Evolutionary conservation across 371 early-diverging fungal genomes (phyloP).

Genomic region (Mucor piriformis): DNA sequence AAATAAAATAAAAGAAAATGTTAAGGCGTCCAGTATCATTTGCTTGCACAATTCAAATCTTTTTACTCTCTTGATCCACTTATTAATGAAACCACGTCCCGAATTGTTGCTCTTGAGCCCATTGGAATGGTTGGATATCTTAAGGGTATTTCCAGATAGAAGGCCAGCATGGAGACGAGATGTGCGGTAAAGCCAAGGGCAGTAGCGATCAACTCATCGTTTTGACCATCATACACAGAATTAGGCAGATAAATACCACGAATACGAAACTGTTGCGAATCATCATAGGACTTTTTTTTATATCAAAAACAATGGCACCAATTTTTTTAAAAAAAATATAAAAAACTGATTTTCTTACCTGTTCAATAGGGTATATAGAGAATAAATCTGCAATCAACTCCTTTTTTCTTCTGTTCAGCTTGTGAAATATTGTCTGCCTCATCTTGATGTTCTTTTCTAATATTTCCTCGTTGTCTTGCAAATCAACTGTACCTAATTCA

Average conservation of each 20-base stretch:
- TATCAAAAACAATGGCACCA: slow-evolving; percentile 33
- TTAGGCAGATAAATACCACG: slow-evolving; percentile 72
- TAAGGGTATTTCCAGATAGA: slow-evolving; percentile 72
- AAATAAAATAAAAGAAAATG: not conserved
- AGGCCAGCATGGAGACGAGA: slow-evolving; percentile 71
- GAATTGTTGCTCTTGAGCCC: slow-evolving; percentile 76
- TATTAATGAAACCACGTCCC: slow-evolving; percentile 67
- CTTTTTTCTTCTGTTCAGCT: slow-evolving; percentile 51
- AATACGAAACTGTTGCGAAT: slow-evolving; percentile 59
- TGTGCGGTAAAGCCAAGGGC: slow-evolving; percentile 79
- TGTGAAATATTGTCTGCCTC: slow-evolving; percentile 41
- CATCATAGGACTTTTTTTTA: slow-evolving; percentile 52
- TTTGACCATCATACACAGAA: slow-evolving; percentile 57
- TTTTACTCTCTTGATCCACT: slow-evolving; percentile 61
- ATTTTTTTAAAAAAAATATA: slow-evolving; percentile 4
- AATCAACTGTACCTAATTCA: slow-evolving; percentile 37
- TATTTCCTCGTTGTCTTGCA: slow-evolving; percentile 45
- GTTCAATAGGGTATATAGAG: slow-evolving; percentile 70
- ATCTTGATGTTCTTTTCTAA: slow-evolving; percentile 54
- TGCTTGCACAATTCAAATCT: not conserved
- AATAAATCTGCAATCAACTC: slow-evolving; percentile 64
- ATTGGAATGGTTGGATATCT: slow-evolving; percentile 78
- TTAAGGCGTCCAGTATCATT: not conserved
- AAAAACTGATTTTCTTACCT: slow-evolving; percentile 36
- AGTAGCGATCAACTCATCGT: slow-evolving; percentile 74